Percentiles rank a stretch among this genome's conserved stretches.
These are phyloP conservation scores for Lipomyces mesembrius DNA, from an alignment of 805 yeast genomes.

Conservation along the genomic window DNA sequence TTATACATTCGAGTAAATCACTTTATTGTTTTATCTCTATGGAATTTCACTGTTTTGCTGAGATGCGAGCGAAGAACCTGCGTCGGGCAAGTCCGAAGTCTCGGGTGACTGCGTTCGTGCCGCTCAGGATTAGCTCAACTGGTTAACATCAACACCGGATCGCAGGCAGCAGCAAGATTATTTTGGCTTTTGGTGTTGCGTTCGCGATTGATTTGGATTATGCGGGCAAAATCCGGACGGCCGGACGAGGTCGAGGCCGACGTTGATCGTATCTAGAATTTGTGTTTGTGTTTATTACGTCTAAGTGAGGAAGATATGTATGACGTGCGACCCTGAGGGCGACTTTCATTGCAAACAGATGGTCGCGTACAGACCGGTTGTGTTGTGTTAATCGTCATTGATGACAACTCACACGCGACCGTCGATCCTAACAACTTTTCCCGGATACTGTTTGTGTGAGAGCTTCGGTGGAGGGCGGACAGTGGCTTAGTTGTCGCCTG, in stretches of 20 bases:
- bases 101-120: conserved; percentile 23
- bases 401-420: too few relatives aligned
- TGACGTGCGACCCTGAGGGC: too few relatives aligned
- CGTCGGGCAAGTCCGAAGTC: conserved; percentile 23
- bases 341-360: too few relatives aligned
- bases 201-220: not conserved
- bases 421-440: not conserved
- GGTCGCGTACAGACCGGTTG: too few relatives aligned
- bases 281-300: not conserved
- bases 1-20: not conserved
- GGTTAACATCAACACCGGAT: not conserved
- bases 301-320: too few relatives aligned
- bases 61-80: not conserved
- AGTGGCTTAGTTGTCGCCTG: not conserved
- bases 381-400: too few relatives aligned
- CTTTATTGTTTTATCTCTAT: not conserved
- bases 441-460: not conserved
- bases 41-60: not conserved
- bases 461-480: not conserved
- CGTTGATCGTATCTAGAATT: not conserved
- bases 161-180: too few relatives aligned
- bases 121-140: conserved; percentile 7
- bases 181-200: not conserved
- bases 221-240: not conserved
- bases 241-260: not conserved